Conservation (phyloP, 2,329 filamentous ascomycete species). For the Pochonia chlamydosporia region DNA sequence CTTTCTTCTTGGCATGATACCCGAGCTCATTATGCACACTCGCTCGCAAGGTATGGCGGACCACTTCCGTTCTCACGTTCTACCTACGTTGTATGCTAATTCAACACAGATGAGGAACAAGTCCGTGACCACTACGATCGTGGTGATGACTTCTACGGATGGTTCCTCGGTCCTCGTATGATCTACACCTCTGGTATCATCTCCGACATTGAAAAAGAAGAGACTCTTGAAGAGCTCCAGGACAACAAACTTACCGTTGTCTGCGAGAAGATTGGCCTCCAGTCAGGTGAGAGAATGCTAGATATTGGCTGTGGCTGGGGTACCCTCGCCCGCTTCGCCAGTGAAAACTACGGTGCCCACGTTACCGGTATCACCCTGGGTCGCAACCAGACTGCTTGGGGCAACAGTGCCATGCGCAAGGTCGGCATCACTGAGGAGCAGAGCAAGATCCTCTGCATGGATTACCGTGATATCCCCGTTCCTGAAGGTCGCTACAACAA, state of each 20-base stretch:
- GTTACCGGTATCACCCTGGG: constrained; percentile 90
- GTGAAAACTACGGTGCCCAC: constrained; percentile 80
- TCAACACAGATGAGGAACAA: constrained; percentile 70
- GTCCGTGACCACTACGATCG: constrained; percentile 97
- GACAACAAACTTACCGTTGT: constrained; percentile 96
- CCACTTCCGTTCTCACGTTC: not conserved
- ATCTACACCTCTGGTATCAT: constrained; percentile 97
- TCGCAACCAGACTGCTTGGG: constrained; percentile 95
- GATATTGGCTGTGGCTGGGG: constrained; percentile 99
- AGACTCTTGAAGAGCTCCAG: constrained; percentile 89
- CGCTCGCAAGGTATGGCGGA: constrained; percentile 68
- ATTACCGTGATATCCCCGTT: constrained; percentile 90
- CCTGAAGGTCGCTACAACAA: constrained; percentile 71
- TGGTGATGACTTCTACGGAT: constrained; percentile 96
- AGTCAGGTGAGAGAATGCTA: constrained; percentile 75
- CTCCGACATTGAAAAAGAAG: constrained; percentile 78
- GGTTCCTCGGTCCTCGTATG: constrained; percentile 98
- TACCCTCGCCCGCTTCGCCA: constrained; percentile 89
- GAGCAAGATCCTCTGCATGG: constrained; percentile 89
- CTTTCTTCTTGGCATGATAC: constrained; percentile 82
- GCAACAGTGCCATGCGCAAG: constrained; percentile 81
- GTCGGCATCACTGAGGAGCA: constrained; percentile 80
- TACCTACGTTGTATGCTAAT: constrained; percentile 10
- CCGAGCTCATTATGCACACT: constrained; percentile 88
- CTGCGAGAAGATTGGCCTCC: constrained; percentile 87